Percentiles rank a stretch among this genome's conserved stretches.
Conservation (phyloP, 1,139 yeast species). For the Debaryomyces robertsiae region DNA sequence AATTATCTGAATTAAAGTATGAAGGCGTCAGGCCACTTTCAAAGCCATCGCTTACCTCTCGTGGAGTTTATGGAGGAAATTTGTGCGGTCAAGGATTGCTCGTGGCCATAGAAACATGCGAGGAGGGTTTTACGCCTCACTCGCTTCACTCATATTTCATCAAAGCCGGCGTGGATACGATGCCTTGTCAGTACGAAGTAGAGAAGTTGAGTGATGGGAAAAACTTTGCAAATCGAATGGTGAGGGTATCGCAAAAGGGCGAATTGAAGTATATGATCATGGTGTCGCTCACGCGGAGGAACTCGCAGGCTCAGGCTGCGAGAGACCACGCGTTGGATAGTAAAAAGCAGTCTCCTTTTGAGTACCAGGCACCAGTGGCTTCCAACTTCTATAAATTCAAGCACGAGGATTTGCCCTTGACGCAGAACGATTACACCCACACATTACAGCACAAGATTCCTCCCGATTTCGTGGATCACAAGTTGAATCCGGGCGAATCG, state of each 20-base stretch:
- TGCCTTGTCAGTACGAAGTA: constrained; percentile 33
- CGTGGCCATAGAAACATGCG: constrained; percentile 36
- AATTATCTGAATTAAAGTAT: constrained; percentile 18
- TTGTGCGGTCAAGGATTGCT: constrained; percentile 44
- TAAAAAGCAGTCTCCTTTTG: constrained; percentile 30
- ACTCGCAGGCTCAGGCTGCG: constrained; percentile 22
- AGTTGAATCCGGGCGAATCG: constrained; percentile 21
- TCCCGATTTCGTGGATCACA: constrained; percentile 26
- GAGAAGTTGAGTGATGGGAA: constrained; percentile 36
- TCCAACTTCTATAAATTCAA: constrained; percentile 29
- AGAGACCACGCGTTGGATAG: constrained; percentile 21
- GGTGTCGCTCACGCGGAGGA: constrained; percentile 37
- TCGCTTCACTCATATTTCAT: constrained; percentile 46
- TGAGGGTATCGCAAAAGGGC: constrained; percentile 32
- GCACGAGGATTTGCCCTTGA: constrained; percentile 24
- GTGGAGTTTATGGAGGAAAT: constrained; percentile 48
- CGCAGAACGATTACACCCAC: constrained; percentile 21
- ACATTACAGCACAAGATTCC: constrained; percentile 32
- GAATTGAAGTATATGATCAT: constrained; percentile 35
- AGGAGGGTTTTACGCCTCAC: constrained; percentile 41
- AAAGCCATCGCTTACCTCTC: constrained; percentile 33
- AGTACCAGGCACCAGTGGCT: constrained; percentile 35
- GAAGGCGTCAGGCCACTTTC: constrained; percentile 33
- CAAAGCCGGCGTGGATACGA: constrained; percentile 36
- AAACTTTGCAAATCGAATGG: constrained; percentile 36